Evolutionary conservation across 352 stramenopile genomes (phyloP).

Genomic region (Phytophthora tentaculata): DNA sequence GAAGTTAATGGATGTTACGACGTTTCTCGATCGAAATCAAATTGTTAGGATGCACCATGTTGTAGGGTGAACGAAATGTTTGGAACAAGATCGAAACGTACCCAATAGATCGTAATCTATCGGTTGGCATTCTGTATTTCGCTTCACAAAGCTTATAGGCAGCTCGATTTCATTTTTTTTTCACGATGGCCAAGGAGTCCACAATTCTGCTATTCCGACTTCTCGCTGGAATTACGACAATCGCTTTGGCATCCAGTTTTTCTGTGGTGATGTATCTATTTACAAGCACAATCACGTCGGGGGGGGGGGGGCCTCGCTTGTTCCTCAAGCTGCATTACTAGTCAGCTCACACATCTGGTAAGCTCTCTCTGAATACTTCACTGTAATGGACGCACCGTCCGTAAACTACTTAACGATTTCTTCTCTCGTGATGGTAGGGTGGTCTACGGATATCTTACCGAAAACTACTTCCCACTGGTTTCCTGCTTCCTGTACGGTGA

Average conservation of each 20-base stretch:
- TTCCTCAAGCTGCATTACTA: slow-evolving; percentile 47
- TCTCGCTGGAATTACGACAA: slow-evolving; percentile 39
- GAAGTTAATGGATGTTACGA: neutral
- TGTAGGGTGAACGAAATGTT: slow-evolving; percentile 17
- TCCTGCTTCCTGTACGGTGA: slow-evolving; percentile 42
- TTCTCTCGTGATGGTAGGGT: neutral
- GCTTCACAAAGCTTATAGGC: too few species aligned
- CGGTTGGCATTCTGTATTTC: too few species aligned
- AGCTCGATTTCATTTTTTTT: too few species aligned
- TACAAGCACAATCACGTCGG: slow-evolving; percentile 47
- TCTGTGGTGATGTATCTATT: slow-evolving; percentile 46
- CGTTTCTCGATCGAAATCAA: slow-evolving; percentile 1
- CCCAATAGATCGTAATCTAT: slow-evolving; percentile 5
- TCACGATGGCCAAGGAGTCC: slow-evolving; percentile 34
- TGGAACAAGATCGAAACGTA: slow-evolving; percentile 15
- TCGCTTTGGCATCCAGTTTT: slow-evolving; percentile 50
- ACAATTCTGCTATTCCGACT: slow-evolving; percentile 37
- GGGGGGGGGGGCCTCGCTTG: slow-evolving; percentile 40
- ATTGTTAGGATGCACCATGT: slow-evolving; percentile 23
- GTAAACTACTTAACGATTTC: neutral
- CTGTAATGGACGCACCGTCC: too few species aligned
- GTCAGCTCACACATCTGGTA: slow-evolving; percentile 52
- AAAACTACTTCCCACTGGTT: slow-evolving; percentile 49
- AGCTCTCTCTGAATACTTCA: slow-evolving; percentile 14
- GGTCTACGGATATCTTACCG: slow-evolving; percentile 42